Evolutionary conservation across 441 rosid genomes (phyloP), one percentile per base, ranked within the genome.

Genomic region (Euphorbia schlechtendalii): DNA sequence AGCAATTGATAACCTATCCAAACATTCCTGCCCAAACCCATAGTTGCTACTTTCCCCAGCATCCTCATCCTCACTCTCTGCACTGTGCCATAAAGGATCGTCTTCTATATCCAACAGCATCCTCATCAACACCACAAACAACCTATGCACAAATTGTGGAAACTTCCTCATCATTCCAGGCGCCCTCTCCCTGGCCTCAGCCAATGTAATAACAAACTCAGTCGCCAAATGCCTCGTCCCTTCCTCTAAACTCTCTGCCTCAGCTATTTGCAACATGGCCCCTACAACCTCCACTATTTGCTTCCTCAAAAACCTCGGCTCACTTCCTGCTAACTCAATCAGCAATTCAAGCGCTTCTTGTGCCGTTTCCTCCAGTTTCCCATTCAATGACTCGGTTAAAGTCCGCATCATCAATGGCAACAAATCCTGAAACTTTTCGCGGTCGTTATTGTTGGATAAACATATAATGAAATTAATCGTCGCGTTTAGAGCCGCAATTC

Each of bases 131-230:
- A 94, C 87, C 0, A 90, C 86, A 61, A 94, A 94, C 62, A 94
- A 71, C 76, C 96, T 78, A 69, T 83, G 87, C 5, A 94, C 83
- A 68, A 94, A 94, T 82, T 94, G 98, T 0, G 99, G 99, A 28
- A 94, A 74, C 74, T 90, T 94, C 83, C 99, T 89, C 81, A 94
- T 87, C 99, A 94, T 89, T 59, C 98, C 98, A 0, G 98, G 98
- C 3, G 98, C 97, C 60, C 92, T 85, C 74, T 92, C 98, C 60
- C 98, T 79, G 5, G 98, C 98, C 81, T 92, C 98, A 0, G 98
- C 94, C 7, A 92, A 70, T 4, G 98, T 94, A 1, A 94, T 83
- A 57, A 94, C 90, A 73, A 94, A 94, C 82, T 94, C 99, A 28
- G 92, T 79, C 0, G 99, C 99, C 62, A 91, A 77, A 43, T 91